These are phyloP conservation scores for Fraxinus ornus DNA, from an alignment of 305 asterid genomes.

Conservation along the genomic window DNA sequence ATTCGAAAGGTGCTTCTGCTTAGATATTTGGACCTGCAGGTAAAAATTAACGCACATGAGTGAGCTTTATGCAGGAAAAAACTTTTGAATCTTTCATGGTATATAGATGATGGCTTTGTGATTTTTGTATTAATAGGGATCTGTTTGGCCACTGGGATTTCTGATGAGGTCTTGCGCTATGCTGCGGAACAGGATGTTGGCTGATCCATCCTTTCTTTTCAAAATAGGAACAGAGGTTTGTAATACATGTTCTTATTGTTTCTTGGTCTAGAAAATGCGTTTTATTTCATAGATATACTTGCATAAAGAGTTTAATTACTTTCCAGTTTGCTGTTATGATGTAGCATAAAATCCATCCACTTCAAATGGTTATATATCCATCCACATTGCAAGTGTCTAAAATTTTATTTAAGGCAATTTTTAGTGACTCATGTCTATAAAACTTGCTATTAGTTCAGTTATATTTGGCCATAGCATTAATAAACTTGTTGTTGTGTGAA, in stretches of 20 bases:
- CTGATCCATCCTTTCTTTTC: conserved; percentile 94
- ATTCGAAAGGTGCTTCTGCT: conserved; percentile 60
- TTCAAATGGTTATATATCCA: background rate
- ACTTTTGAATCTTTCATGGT: conserved; percentile 9
- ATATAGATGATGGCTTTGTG: conserved; percentile 14
- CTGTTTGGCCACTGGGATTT: conserved; percentile 69
- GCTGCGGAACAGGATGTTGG: conserved; percentile 94
- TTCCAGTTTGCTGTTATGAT: background rate
- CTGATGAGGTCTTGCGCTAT: conserved; percentile 67
- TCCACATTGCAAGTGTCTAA: background rate
- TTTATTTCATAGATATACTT: conserved; percentile 13
- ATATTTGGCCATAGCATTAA: background rate
- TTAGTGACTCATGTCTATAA: background rate
- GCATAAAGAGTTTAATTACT: conserved; percentile 7
- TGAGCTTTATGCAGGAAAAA: background rate
- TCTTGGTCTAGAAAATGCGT: background rate
- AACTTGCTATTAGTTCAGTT: background rate
- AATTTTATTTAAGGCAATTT: background rate
- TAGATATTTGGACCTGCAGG: conserved; percentile 93
- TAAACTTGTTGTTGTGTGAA: background rate
- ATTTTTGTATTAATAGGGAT: conserved; percentile 52
- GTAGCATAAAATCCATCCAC: background rate
- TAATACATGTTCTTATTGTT: conserved; percentile 16
- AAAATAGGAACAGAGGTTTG: conserved; percentile 93
- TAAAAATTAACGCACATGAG: conserved; percentile 12